Evolutionary conservation across 2,329 filamentous ascomycete genomes (phyloP).

Genomic region (Alternaria sp.): DNA sequence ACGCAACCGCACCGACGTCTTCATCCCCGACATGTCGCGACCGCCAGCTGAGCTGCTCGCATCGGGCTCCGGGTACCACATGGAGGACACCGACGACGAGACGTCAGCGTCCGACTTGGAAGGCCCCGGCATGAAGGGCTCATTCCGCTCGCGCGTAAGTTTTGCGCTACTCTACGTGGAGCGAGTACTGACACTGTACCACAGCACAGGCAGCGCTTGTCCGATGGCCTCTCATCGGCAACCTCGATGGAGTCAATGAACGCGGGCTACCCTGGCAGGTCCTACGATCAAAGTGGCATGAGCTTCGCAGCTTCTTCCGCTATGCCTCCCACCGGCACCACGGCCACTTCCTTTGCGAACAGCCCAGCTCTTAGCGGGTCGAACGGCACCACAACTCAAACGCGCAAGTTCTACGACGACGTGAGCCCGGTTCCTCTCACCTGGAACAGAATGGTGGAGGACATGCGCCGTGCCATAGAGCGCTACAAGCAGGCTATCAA

Average conservation of each 20-base stretch:
- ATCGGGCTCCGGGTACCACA: constrained; percentile 76
- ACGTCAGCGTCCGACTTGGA: constrained; percentile 84
- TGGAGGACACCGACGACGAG: constrained; percentile 90
- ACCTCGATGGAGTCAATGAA: constrained; percentile 92
- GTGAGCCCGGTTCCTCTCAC: constrained; percentile 79
- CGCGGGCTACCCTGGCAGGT: constrained; percentile 67
- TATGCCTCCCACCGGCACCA: constrained; percentile 58
- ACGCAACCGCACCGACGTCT: constrained; percentile 84
- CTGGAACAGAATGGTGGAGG: constrained; percentile 88
- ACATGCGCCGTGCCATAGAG: constrained; percentile 91
- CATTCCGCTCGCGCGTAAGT: constrained; percentile 72
- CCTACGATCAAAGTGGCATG: constrained; percentile 49
- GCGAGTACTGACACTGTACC: constrained; percentile 22
- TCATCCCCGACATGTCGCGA: constrained; percentile 86
- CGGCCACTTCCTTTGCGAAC: constrained; percentile 62
- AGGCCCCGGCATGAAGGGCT: constrained; percentile 74
- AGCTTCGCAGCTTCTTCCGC: constrained; percentile 55
- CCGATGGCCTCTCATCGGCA: constrained; percentile 79
- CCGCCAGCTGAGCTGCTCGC: constrained; percentile 92
- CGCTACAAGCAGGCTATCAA: constrained; percentile 89
- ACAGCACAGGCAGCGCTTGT: constrained; percentile 60
- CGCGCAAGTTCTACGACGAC: constrained; percentile 90
- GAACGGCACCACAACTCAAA: constrained; percentile 61
- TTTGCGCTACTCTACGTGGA: constrained; percentile 2
- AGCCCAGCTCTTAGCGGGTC: constrained; percentile 52